Conservation (phyloP, 2,329 filamentous ascomycete species). For the Plectosphaerella plurivora region DNA sequence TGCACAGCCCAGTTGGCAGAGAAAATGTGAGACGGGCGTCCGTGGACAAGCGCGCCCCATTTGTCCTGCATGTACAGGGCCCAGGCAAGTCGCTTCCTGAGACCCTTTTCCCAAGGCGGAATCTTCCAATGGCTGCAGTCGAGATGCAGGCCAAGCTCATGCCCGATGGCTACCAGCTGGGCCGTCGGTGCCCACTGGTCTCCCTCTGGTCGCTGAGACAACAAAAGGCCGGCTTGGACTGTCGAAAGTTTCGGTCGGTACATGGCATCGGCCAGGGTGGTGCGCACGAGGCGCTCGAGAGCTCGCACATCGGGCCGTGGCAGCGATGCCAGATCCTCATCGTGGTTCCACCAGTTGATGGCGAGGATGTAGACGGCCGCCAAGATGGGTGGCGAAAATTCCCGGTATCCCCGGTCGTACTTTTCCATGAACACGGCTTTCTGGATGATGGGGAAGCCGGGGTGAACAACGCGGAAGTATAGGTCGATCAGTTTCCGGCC, state of each 20-base stretch:
- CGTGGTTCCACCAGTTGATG: slow-evolving; percentile 82
- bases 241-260: slow-evolving; percentile 78
- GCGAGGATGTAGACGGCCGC: slow-evolving; percentile 81
- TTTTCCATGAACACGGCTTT: slow-evolving; percentile 77
- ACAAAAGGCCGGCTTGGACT: slow-evolving; percentile 69
- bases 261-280: slow-evolving; percentile 71
- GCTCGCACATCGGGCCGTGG: slow-evolving; percentile 68
- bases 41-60: slow-evolving; percentile 82
- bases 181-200: slow-evolving; percentile 83
- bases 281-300: slow-evolving; percentile 69
- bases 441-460: slow-evolving; percentile 77
- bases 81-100: slow-evolving; percentile 85
- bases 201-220: slow-evolving; percentile 71
- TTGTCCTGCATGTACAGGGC: slow-evolving; percentile 91
- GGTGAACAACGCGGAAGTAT: slow-evolving; percentile 78
- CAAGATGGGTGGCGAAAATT: slow-evolving; percentile 72
- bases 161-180: slow-evolving; percentile 79
- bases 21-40: slow-evolving; percentile 74
- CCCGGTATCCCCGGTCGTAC: slow-evolving; percentile 66
- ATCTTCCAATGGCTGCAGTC: slow-evolving; percentile 87
- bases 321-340: slow-evolving; percentile 57
- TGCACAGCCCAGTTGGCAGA: slow-evolving; percentile 72
- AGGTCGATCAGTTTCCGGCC: slow-evolving; percentile 74
- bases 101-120: slow-evolving; percentile 77
- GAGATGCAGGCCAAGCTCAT: slow-evolving; percentile 84